phyloP scores from a whole-genome alignment of 1,284 basidiomycete species.

The Pascua guehoae region DNA sequence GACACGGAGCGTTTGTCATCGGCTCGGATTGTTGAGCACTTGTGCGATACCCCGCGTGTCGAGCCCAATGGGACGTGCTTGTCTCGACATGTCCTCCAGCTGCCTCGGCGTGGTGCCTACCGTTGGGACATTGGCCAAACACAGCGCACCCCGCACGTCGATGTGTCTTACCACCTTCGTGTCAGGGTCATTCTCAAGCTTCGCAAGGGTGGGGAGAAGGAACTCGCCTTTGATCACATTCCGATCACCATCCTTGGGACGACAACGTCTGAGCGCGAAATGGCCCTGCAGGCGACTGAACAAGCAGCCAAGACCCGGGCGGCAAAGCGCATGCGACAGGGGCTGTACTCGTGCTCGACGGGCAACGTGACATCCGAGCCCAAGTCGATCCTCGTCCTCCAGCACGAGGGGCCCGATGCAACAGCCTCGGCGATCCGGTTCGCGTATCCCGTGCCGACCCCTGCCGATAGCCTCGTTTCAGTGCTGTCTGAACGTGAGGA shows the following conservation, averaged over 20 bases:
- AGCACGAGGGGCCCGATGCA: neutral
- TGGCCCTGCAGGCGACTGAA: constrained; percentile 2
- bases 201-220: constrained; percentile 12
- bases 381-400: neutral
- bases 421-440: no score
- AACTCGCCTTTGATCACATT: constrained; percentile 11
- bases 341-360: neutral
- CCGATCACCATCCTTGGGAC: neutral
- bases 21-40: constrained; percentile 18
- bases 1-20: neutral
- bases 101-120: constrained; percentile 25
- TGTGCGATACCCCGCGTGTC: constrained; percentile 14
- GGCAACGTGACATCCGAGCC: neutral
- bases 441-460: neutral
- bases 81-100: constrained; percentile 15
- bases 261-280: no score
- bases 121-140: constrained; percentile 42
- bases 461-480: constrained; percentile 6
- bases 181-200: constrained; percentile 29
- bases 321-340: neutral
- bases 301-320: neutral
- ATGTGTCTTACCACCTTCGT: constrained; percentile 28
- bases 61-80: constrained; percentile 18
- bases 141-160: constrained; percentile 23
- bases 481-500: neutral